These are phyloP conservation scores for Penicillium brevicompactum DNA, from an alignment of 2,329 filamentous ascomycete species.

Conservation along the genomic window DNA sequence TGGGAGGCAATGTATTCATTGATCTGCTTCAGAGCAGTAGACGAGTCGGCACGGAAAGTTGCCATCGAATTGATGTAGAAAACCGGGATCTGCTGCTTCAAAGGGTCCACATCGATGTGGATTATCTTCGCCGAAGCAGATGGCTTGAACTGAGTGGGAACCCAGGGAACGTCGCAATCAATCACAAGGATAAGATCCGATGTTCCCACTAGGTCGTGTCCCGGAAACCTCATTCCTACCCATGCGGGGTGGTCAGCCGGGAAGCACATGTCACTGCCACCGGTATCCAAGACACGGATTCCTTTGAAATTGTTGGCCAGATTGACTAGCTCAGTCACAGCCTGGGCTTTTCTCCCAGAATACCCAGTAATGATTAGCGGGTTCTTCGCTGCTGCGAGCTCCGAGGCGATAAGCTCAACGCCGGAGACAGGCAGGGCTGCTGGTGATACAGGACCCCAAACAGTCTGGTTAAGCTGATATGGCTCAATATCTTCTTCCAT, in stretches of 20 bases:
- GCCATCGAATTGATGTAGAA: constrained; percentile 69
- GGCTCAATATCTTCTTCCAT: constrained; percentile 83
- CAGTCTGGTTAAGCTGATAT: constrained; percentile 67
- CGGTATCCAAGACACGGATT: constrained; percentile 55
- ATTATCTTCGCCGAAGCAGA: constrained; percentile 59
- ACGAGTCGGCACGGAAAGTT: constrained; percentile 68
- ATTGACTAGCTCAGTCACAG: constrained; percentile 47
- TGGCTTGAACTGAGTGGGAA: constrained; percentile 72
- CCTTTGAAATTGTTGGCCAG: constrained; percentile 52
- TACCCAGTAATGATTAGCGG: constrained; percentile 56
- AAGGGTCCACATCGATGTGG: constrained; percentile 67
- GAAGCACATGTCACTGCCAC: constrained; percentile 57
- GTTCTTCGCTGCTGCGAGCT: constrained; percentile 49
- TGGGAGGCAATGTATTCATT: constrained; percentile 60
- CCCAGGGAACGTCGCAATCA: constrained; percentile 92
- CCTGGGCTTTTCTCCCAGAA: constrained; percentile 48
- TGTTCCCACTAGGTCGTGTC: constrained; percentile 70
- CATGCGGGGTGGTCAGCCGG: constrained; percentile 55
- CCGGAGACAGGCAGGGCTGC: constrained; percentile 59
- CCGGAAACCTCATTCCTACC: constrained; percentile 72
- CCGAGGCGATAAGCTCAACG: constrained; percentile 46
- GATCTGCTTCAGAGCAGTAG: constrained; percentile 69
- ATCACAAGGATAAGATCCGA: constrained; percentile 84
- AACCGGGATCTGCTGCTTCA: constrained; percentile 73
- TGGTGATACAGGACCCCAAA: constrained; percentile 72